Evolutionary conservation across 768 basidiomycete species (phyloP), one percentile per base, ranked within the genome.

Genomic region (Phlebiopsis flavidoalba): DNA sequence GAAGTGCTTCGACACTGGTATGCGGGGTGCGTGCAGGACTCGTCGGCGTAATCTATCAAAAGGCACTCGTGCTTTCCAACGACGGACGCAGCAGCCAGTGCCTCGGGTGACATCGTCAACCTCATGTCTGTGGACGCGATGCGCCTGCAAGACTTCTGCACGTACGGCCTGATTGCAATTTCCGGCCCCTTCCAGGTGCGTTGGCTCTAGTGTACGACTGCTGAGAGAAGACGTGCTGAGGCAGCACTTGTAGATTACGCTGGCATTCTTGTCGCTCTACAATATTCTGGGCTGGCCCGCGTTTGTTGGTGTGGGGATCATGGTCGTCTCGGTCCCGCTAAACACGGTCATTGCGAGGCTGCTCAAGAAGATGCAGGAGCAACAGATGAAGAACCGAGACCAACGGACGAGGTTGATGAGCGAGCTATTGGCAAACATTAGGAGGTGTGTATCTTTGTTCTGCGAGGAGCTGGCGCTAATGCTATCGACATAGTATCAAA

Each of bases 351-450:
- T 94, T 59, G 93, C 94, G 1, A 69, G 83, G 5, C 75, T 82
- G 55, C 68, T 91, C 54, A 92, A 92, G 70, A 77, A 71, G 43
- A 84, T 96, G 78, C 93, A 97, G 69, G 83, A 90, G 64, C 68
- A 85, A 65, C 94, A 98, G 72, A 98, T 98, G 96, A 94, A 93
- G 73, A 93, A 89, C 72, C 83, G 93, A 61, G 95, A 95, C 68
- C 80, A 83, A 65, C 82, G 92, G 35, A 93, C 91, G 8, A 77
- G 88, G 46, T 75, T 95, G 49, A 97, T 98, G 95, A 94, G 84
- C 65, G 95, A 98, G 74, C 78, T 98, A n/a, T 76, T 98, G 5
- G 82, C 85, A 60, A 98, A 96, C 69, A 97, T 98, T 68, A 89
- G 89, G 69, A 93, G 87, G 88, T 84, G 45, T 51, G 26, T 24